These are phyloP conservation scores for Taphrina sp. DNA, from an alignment of 1,139 yeast species.

Conservation along the genomic window DNA sequence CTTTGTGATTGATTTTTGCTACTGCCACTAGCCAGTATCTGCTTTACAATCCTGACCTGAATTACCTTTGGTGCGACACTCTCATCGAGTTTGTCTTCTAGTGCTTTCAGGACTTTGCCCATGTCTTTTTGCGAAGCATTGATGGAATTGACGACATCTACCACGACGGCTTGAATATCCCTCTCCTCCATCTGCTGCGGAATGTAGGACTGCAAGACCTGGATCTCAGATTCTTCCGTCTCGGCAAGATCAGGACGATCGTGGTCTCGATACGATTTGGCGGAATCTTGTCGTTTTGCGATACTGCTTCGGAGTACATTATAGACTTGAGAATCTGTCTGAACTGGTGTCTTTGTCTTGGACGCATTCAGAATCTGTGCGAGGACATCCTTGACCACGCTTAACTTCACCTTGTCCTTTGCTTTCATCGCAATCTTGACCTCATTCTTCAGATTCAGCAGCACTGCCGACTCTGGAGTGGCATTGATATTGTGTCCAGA, in stretches of 20 bases:
- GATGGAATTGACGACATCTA: slow-evolving; percentile 18
- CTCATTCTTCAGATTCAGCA: slow-evolving; percentile 20
- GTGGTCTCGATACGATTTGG: slow-evolving; percentile 25
- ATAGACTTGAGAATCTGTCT: slow-evolving; percentile 21
- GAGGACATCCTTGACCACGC: slow-evolving; percentile 27
- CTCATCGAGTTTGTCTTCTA: slow-evolving; percentile 20
- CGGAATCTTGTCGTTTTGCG: slow-evolving; percentile 28
- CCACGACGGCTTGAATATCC: slow-evolving; percentile 16
- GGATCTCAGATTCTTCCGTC: slow-evolving; percentile 25
- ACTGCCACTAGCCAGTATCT: slow-evolving; percentile 19
- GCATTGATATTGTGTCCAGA: slow-evolving; percentile 18
- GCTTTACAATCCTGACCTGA: slow-evolving; percentile 22
- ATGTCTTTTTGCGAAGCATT: slow-evolving; percentile 26
- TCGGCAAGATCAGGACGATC: slow-evolving; percentile 32
- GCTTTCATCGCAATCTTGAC: slow-evolving; percentile 27
- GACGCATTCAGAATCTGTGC: slow-evolving; percentile 30
- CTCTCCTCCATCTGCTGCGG: slow-evolving; percentile 30
- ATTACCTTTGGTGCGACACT: slow-evolving; percentile 25
- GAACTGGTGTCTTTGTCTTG: slow-evolving; percentile 28
- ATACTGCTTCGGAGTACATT: slow-evolving; percentile 23
- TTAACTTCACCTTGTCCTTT: slow-evolving; percentile 21
- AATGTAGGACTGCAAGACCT: slow-evolving; percentile 12
- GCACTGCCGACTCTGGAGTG: slow-evolving; percentile 15
- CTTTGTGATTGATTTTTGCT: slow-evolving; percentile 3
- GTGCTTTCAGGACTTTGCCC: slow-evolving; percentile 26